Evolutionary conservation across 768 basidiomycete species (phyloP), one percentile per base, ranked within the genome.

Genomic region (Amanita molliuscula): DNA sequence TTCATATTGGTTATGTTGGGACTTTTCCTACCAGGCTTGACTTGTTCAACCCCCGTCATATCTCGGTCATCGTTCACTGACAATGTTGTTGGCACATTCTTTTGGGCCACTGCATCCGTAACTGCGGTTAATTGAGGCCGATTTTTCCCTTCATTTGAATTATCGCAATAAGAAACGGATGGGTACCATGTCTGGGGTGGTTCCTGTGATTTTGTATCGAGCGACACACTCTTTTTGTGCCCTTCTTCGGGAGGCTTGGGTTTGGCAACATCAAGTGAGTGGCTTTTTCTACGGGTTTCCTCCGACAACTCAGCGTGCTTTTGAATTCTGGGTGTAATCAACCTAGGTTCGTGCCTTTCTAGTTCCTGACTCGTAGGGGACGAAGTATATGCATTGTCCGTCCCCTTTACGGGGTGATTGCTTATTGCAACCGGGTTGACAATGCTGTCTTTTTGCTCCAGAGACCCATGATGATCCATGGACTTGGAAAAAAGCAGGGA

Each of bases 171-270:
- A 26, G 48, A 16, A 36, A 11, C 33, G 10, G 46, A 23, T 7
- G 48, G 48, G 36, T 66, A 55, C 26, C 68, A 67, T 54, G 64
- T 66, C 45, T 66, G 65, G 15, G 69, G 68, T 15, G 69, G 63
- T 11, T 72, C 72, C 33, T 55, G 52, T 15, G 70, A 67, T 46
- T 72, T 72, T 34, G 67, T 75, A 3, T 77, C 77, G 15, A 84
- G 71, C 1, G 83, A 83, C 10, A 82, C 26, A 7, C 48, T 44
- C 42, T 44, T 51, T 23, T 36, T 51, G 40, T 51, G 50, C 33
- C n/a, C 41, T 28, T 44, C 50, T 5, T 48, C 37, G 1, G 20
- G 48, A 29, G 48, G 37, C 3, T 21, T 41, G 3, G 29, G 3
- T 41, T 41, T 48, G 9, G 25, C 26, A 15, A 16, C 34, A 21